These are phyloP conservation scores for Funneliformis caledonium DNA, from an alignment of 371 early-diverging fungal genomes.

Conservation along the genomic window DNA sequence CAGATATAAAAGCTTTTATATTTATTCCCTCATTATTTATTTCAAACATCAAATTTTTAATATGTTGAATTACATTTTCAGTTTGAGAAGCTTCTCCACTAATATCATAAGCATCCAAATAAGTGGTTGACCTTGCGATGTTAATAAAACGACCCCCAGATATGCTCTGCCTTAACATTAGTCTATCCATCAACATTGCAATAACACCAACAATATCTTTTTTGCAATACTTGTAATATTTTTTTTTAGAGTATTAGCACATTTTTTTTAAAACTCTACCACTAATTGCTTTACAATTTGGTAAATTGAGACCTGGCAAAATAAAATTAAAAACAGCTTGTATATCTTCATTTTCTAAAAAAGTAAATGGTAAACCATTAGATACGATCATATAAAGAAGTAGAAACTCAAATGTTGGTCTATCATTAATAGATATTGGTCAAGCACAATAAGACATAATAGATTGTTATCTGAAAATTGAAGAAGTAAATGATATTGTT, in stretches of 20 bases:
- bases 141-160: conserved; percentile 18
- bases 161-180: conserved; percentile 17
- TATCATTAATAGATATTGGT: conserved; percentile 16
- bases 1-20: conserved; percentile 18
- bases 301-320: not conserved
- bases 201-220: too few species aligned
- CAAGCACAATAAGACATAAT: not conserved
- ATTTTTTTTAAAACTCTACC: conserved; percentile 15
- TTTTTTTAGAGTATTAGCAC: not conserved
- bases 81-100: conserved; percentile 12
- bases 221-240: conserved; percentile 5
- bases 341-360: conserved; percentile 26
- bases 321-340: conserved; percentile 37
- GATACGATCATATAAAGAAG: conserved; percentile 9
- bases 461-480: not conserved
- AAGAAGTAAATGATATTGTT: not conserved
- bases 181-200: conserved; percentile 30
- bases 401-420: conserved; percentile 1
- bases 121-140: conserved; percentile 11
- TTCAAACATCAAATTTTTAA: conserved; percentile 18
- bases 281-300: conserved; percentile 3
- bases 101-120: conserved; percentile 11
- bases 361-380: conserved; percentile 26
- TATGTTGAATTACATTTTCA: conserved; percentile 13
- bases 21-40: conserved; percentile 10